Conservation (phyloP, 345 rosid genomes). For the Tarenaya hassleriana region DNA sequence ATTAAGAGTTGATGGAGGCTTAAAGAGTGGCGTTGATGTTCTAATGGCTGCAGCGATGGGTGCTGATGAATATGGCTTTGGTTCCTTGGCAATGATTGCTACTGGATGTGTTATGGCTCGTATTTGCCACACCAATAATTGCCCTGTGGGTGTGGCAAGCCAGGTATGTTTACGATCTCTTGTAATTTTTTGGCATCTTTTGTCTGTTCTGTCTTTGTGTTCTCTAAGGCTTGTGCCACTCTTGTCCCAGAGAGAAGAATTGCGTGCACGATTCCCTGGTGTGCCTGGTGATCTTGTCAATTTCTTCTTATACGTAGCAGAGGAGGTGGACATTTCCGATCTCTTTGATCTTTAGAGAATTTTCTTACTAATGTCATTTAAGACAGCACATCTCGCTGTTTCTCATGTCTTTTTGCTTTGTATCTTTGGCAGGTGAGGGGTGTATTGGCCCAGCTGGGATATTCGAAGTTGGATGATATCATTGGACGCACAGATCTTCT, state of each 20-base stretch:
- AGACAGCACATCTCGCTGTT: no score
- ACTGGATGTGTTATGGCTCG: constrained; percentile 99
- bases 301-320: constrained; percentile 89
- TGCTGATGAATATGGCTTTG: constrained; percentile 98
- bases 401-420: not conserved
- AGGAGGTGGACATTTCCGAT: constrained; percentile 57
- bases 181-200: constrained; percentile 8
- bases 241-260: constrained; percentile 71
- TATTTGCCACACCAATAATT: constrained; percentile 97
- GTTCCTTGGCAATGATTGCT: constrained; percentile 99
- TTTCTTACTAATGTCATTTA: not conserved
- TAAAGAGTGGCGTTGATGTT: constrained; percentile 93
- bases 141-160: constrained; percentile 98
- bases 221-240: constrained; percentile 5
- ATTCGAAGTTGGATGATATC: constrained; percentile 77
- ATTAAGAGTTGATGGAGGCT: constrained; percentile 94
- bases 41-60: constrained; percentile 99
- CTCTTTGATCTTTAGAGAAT: not conserved
- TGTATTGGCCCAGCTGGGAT: constrained; percentile 85
- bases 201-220: constrained; percentile 1
- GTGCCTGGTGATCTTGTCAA: constrained; percentile 99
- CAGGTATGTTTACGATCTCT: constrained; percentile 45
- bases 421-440: constrained; percentile 64
- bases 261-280: constrained; percentile 98
- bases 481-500: constrained; percentile 79